These are phyloP conservation scores for Boletus rubropictus DNA, from an alignment of 768 basidiomycete genomes.

Conservation along the genomic window DNA sequence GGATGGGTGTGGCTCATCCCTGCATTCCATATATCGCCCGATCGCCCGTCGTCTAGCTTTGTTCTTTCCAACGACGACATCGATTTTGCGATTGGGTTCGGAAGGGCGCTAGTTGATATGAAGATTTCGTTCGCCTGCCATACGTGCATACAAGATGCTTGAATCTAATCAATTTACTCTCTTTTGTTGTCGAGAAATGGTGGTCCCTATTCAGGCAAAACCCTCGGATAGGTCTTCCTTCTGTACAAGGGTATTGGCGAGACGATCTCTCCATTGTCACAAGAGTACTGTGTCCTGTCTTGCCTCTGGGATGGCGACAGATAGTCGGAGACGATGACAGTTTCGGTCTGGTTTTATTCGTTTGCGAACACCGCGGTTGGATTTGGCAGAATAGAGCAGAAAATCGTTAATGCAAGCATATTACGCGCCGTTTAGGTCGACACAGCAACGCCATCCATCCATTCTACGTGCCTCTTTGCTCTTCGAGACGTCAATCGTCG, in stretches of 20 bases:
- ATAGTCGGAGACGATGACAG: background rate
- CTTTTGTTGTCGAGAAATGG: background rate
- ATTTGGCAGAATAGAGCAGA: background rate
- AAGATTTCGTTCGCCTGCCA: slow-evolving; percentile 56
- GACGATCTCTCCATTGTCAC: background rate
- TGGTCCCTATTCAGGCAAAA: too few species aligned
- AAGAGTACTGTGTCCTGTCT: background rate
- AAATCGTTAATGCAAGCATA: background rate
- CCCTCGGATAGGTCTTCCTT: background rate
- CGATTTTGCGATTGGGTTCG: slow-evolving; percentile 75
- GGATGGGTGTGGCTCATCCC: slow-evolving; percentile 89
- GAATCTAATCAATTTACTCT: background rate
- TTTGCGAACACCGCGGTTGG: background rate
- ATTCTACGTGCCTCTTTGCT: background rate
- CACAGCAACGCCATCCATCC: background rate
- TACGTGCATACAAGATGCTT: background rate
- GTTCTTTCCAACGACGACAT: slow-evolving; percentile 55
- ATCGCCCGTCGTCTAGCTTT: slow-evolving; percentile 34
- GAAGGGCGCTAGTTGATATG: slow-evolving; percentile 59
- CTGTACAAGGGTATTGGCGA: background rate
- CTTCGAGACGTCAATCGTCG: background rate
- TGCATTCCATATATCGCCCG: slow-evolving; percentile 67
- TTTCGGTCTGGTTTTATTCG: background rate
- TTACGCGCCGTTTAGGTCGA: background rate
- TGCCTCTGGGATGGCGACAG: background rate